Conservation (phyloP, 345 rosid species). For the Garcia nutans region DNA sequence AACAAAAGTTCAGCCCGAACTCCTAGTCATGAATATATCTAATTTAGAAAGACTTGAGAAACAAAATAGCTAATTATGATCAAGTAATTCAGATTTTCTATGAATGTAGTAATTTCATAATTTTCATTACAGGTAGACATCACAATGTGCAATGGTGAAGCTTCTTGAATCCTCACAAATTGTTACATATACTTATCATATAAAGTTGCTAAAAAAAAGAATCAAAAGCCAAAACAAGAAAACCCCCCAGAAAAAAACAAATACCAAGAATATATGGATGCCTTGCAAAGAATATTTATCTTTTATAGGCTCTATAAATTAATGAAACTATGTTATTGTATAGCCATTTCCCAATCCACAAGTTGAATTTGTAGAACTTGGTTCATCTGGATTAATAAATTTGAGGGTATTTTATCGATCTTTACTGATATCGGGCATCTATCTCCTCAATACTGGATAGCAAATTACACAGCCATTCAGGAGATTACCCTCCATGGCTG, state of each 20-base stretch:
- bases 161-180: background rate
- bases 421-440: background rate
- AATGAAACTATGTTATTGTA: conserved; percentile 13
- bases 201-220: background rate
- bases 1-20: too few relatives aligned
- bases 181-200: background rate
- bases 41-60: too few relatives aligned
- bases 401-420: background rate
- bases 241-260: background rate
- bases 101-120: too few relatives aligned
- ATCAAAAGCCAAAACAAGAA: background rate
- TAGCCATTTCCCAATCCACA: background rate
- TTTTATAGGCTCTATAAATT: conserved; percentile 1
- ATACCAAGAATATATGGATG: conserved; percentile 3
- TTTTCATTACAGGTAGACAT: background rate
- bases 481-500: background rate
- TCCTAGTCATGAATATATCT: too few relatives aligned
- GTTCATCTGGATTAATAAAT: background rate
- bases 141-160: background rate
- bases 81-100: too few relatives aligned
- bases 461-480: background rate
- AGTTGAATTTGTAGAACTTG: background rate
- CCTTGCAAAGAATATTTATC: conserved; percentile 10
- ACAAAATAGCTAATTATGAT: too few relatives aligned
- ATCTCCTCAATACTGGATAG: background rate